phyloP scores from a whole-genome alignment of 31 red algal genomes.

The Endocladia muricata region DNA sequence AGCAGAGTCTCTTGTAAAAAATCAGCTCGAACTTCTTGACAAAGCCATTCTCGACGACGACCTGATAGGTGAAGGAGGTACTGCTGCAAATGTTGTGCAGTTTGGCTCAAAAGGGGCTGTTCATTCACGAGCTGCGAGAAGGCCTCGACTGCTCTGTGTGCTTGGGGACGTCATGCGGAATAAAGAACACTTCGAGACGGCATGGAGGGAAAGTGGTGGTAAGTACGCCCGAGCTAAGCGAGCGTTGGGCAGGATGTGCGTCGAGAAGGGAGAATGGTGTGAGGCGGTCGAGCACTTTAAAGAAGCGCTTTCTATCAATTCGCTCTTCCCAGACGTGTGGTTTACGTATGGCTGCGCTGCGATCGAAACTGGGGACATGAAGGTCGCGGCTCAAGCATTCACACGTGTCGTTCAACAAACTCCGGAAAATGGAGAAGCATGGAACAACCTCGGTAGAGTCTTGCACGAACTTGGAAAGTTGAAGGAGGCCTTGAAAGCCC shows the following conservation, averaged over 20 bases:
- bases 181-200: conserved; percentile 53
- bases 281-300: conserved; percentile 60
- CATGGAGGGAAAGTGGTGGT: conserved; percentile 73
- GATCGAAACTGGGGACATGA: conserved; percentile 42
- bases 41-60: conserved; percentile 49
- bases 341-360: conserved; percentile 76
- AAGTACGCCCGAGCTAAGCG: conserved; percentile 84
- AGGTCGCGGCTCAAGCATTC: conserved; percentile 68
- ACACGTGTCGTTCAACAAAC: conserved; percentile 85
- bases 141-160: conserved; percentile 88
- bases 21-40: conserved; percentile 58
- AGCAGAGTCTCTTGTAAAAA: conserved; percentile 67
- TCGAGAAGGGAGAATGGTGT: conserved; percentile 44
- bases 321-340: conserved; percentile 85
- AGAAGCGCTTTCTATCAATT: conserved; percentile 69
- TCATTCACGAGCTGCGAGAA: conserved; percentile 35
- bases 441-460: conserved; percentile 86
- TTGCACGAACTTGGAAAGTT: conserved; percentile 59
- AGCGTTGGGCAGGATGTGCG: conserved; percentile 53
- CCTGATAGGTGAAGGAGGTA: conserved; percentile 1
- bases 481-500: conserved; percentile 68
- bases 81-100: background rate
- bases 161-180: conserved; percentile 82
- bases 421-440: conserved; percentile 85
- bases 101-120: conserved; percentile 40